Base-by-base conservation (phyloP, 2,329 filamentous ascomycete genomes). In the Ustulina deusta region DNA sequence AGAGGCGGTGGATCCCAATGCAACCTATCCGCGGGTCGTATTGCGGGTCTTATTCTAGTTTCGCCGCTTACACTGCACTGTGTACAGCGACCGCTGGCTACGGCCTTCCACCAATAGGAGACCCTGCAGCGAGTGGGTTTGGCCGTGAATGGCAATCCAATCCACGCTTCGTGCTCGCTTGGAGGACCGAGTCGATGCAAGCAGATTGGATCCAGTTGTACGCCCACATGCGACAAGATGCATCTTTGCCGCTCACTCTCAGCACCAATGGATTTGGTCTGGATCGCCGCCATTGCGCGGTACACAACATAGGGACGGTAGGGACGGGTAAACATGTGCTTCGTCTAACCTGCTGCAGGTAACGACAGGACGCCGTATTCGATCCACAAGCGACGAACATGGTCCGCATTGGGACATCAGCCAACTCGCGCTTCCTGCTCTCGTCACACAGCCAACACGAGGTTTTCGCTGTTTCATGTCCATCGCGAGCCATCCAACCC, bases 11-110 rank as follows among this genome's bases (percentile, higher is more conserved):
- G 25, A 9, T 42, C 54, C 63, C 32, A 55, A 63, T 63, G 54
- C 52, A 59, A n/a, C 54, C 54, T 63, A 63, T 58, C 52, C 60
- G 46, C 38, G 34, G 32, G 51, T 15, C 4, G 2, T 38, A 34
- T 15, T 13, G 32, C 38, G 59, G 63, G 52, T 32, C 49, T 20
- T 27, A 13, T 13, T 6, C 9, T 25, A 17, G 22, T 51, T 62
- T 65, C 34, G 46, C 73, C 71, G 72, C 60, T 74, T 63, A 69
- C 49, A n/a, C n/a, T n/a, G n/a, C n/a, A n/a, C n/a, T n/a, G n/a
- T n/a, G n/a, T n/a, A n/a, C n/a, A 52, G 51, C 40, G 42, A 46
- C 63, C 61, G 40, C 49, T 59, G 55, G 40, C 40, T 61, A 22
- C 11, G 22, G 32, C 29, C 54, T 56, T 52, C 44, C 29, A 34